phyloP scores from a whole-genome alignment of 257 asterid genomes.

The Ophiorrhiza pumila region DNA sequence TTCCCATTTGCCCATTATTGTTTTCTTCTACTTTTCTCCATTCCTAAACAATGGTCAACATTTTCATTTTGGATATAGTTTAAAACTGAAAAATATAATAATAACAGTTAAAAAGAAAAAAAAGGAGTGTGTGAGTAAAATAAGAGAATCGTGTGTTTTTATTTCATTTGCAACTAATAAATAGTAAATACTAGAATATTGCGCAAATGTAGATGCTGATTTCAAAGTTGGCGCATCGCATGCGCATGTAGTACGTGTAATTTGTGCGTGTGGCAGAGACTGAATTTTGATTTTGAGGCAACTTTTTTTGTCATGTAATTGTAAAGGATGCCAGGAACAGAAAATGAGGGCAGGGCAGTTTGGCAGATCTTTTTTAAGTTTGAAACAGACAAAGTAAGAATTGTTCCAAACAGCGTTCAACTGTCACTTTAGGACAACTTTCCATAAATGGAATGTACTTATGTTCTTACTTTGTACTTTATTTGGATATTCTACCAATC shows the following conservation, averaged over 20 bases:
- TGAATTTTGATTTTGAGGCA: neutral
- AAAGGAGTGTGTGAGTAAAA: too few species aligned
- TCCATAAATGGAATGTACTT: neutral
- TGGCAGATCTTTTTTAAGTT: neutral
- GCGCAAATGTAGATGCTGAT: too few species aligned
- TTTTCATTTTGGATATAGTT: too few species aligned
- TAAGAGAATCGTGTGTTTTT: too few species aligned
- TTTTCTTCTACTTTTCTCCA: too few species aligned
- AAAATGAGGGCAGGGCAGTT: neutral
- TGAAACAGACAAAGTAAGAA: neutral
- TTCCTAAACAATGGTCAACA: too few species aligned
- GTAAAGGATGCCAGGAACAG: conserved; percentile 1
- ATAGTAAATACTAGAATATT: too few species aligned
- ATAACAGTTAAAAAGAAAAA: too few species aligned
- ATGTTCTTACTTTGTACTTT: neutral
- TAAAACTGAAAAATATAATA: too few species aligned
- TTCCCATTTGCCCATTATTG: too few species aligned
- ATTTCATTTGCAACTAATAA: too few species aligned
- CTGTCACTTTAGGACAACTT: conserved; percentile 7
- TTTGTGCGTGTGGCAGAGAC: neutral
- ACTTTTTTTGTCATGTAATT: neutral
- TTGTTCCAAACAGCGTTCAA: neutral
- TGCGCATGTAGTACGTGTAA: neutral
- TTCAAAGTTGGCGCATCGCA: neutral
- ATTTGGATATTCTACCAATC: neutral